Conservation (phyloP, 2,329 filamentous ascomycete genomes). For the Lizonia empirigonia region DNA sequence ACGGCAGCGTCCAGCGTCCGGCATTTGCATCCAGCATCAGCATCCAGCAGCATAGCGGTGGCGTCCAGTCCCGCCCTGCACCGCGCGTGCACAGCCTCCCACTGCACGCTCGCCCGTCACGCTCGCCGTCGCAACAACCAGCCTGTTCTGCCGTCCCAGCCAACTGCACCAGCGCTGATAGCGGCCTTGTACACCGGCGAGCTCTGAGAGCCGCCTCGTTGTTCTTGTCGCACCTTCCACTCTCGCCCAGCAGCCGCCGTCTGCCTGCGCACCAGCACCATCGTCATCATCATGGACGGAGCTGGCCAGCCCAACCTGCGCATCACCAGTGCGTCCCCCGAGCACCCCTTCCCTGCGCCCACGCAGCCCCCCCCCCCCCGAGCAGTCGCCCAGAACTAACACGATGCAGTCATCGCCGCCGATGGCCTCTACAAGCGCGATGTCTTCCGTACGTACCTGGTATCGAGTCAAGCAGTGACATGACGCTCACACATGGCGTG, state of each 20-base stretch:
- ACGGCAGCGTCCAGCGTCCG: constrained; percentile 24
- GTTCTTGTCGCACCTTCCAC: constrained; percentile 3
- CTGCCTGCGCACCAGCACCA: constrained; percentile 1
- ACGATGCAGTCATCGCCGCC: constrained; percentile 83
- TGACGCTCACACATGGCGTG: constrained; percentile 38
- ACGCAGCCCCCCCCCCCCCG: neutral
- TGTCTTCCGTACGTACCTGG: constrained; percentile 82
- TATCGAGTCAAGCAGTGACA: constrained; percentile 3
- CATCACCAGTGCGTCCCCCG: constrained; percentile 76
- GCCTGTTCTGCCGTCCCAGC: constrained; percentile 2
- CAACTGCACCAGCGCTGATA: constrained; percentile 8
- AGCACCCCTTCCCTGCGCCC: constrained; percentile 6
- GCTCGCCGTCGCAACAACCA: constrained; percentile 24
- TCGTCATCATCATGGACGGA: constrained; percentile 50
- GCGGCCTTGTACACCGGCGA: constrained; percentile 24
- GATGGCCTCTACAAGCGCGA: constrained; percentile 99
- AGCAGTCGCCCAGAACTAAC: constrained; percentile 32
- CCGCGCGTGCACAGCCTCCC: constrained; percentile 42
- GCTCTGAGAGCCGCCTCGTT: constrained; percentile 43
- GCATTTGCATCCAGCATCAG: no score
- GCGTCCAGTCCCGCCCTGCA: constrained; percentile 27
- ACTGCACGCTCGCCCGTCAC: constrained; percentile 20
- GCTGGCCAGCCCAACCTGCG: constrained; percentile 77
- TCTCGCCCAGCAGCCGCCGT: neutral
- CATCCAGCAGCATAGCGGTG: constrained; percentile 23